These are phyloP conservation scores for Botrytis sinoallii DNA, from an alignment of 2,329 filamentous ascomycete species.

Conservation along the genomic window DNA sequence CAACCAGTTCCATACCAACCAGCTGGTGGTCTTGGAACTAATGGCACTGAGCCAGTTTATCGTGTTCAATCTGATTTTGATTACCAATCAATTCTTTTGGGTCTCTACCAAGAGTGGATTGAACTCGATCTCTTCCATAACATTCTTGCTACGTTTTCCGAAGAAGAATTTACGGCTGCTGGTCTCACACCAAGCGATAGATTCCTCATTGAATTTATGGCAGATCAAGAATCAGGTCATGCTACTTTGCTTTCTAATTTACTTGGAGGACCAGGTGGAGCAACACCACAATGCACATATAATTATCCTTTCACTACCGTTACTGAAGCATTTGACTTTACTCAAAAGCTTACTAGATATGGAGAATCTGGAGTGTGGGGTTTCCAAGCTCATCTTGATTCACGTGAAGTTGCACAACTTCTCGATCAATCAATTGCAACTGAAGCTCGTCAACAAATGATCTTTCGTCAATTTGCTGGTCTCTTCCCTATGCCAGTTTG, in stretches of 20 bases:
- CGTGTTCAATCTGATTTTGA: conserved; percentile 79
- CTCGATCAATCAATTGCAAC: conserved; percentile 74
- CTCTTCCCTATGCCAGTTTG: conserved; percentile 79
- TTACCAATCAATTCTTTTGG: conserved; percentile 69
- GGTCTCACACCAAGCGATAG: conserved; percentile 69
- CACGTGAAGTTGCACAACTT: conserved; percentile 68
- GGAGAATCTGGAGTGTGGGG: conserved; percentile 79
- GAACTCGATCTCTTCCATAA: conserved; percentile 81
- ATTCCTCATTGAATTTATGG: conserved; percentile 72
- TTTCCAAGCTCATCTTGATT: conserved; percentile 74
- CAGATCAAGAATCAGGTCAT: conserved; percentile 72
- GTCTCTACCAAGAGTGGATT: conserved; percentile 79
- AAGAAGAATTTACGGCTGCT: conserved; percentile 64
- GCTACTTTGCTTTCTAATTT: conserved; percentile 76
- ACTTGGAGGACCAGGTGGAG: conserved; percentile 57
- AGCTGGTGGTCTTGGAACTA: conserved; percentile 65
- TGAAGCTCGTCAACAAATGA: conserved; percentile 78
- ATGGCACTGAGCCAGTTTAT: conserved; percentile 50
- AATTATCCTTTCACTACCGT: conserved; percentile 76
- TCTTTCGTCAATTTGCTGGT: conserved; percentile 79
- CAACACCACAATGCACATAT: conserved; percentile 72
- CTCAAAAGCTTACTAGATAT: conserved; percentile 78
- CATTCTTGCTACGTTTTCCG: conserved; percentile 66
- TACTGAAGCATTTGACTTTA: conserved; percentile 77
- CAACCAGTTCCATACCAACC: conserved; percentile 50